Evolutionary conservation across 495 filamentous ascomycete genomes (phyloP), one percentile per base, ranked within the genome.

Genomic region (Xanthoparmelia taractica): DNA sequence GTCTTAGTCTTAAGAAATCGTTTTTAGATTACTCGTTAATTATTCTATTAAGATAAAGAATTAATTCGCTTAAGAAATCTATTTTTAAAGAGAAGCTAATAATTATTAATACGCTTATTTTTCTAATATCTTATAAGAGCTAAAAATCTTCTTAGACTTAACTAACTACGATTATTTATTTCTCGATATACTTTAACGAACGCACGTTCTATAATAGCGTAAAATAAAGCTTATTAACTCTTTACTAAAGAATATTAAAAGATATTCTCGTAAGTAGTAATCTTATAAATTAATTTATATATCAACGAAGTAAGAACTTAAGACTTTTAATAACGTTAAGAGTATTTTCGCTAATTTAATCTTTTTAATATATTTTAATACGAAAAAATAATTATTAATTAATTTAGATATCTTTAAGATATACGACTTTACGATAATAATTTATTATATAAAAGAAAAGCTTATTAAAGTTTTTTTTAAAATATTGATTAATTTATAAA

Each of bases 381-480:
- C n/a, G n/a, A n/a, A n/a, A n/a, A n/a, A n/a, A n/a, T n/a, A n/a
- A n/a, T n/a, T n/a, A n/a, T n/a, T n/a, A n/a, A 60, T 60, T 0
- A 11, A 59, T 27, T 23, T 65, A 38, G 27, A 65, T 56, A 45
- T 15, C 13, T 65, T 40, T 48, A 60, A 65, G 23, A 65, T 38
- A 18, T 65, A 54, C 7, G 25, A 33, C 0, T 60, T 65, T 4
- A 5, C 4, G n/a, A 20, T 36, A 0, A 57, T 60, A 27, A 11
- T 56, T 23, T 65, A 65, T 54, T 41, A 57, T 33, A 25, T 60
- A 31, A 48, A 23, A 20, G 27, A 37, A 15, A 29, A 60, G 15
- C 23, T 25, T 7, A 11, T 29, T 4, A 48, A 59, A 2, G 8
- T 10, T 2, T 45, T 45, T 45, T 8, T 11, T 8, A 2, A 10